These are phyloP conservation scores for Fusarium odoratissimum DNA, from an alignment of 2,329 filamentous ascomycete species.

Conservation along the genomic window DNA sequence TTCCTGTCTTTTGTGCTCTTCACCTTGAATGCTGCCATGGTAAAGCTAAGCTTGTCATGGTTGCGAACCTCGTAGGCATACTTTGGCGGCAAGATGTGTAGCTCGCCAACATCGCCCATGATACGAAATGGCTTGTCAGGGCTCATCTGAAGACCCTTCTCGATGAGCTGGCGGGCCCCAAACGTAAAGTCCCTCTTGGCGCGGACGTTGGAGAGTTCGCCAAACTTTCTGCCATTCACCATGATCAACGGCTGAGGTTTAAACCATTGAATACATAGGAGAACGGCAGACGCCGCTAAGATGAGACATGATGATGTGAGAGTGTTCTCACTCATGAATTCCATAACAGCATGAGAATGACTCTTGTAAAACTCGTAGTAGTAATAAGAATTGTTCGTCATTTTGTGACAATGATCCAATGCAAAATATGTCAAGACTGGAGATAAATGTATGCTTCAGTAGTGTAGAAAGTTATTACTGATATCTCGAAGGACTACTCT, in stretches of 20 bases:
- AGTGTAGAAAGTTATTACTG: too few species aligned
- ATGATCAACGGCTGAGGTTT: neutral
- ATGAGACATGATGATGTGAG: neutral
- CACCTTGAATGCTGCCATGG: neutral
- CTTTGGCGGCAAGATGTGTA: neutral
- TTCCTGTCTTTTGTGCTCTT: rapidly evolving
- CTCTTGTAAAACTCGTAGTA: too few species aligned
- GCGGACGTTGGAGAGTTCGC: neutral
- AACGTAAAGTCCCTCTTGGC: neutral
- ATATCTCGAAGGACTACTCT: neutral
- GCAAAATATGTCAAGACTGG: too few species aligned
- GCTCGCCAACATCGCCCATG: neutral
- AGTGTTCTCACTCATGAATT: rapidly evolving
- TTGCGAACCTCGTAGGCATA: neutral
- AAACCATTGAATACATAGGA: neutral
- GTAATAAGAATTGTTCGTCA: neutral
- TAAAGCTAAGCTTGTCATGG: neutral
- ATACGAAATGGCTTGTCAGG: neutral
- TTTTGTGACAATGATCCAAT: neutral
- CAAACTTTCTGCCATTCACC: neutral
- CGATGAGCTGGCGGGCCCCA: neutral
- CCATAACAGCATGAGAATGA: rapidly evolving
- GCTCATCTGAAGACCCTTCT: neutral
- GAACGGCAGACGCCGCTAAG: neutral
- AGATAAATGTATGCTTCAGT: rapidly evolving